Conservation (phyloP, 2,329 filamentous ascomycete genomes). For the Botrytis sinoallii region DNA sequence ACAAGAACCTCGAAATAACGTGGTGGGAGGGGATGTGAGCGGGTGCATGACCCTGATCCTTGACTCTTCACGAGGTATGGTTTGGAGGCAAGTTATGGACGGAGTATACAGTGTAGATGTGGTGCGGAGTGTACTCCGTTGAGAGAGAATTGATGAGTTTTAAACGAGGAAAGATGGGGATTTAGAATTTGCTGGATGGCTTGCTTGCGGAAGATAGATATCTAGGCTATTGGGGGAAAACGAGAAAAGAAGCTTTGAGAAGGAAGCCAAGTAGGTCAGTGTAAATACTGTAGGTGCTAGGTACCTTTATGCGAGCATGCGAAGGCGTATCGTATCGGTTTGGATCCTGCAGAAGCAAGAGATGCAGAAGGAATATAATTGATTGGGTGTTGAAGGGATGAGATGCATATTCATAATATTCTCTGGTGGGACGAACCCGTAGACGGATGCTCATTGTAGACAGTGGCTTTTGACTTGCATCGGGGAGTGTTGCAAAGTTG, state of each 20-base stretch:
- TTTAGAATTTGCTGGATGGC: neutral
- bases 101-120: neutral
- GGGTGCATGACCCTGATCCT: constrained; percentile 18
- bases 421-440: neutral
- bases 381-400: neutral
- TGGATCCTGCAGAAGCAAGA: constrained; percentile 6
- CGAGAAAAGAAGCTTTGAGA: neutral
- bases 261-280: neutral
- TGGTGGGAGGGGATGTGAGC: constrained; percentile 10
- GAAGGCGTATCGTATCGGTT: neutral
- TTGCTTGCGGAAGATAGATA: neutral
- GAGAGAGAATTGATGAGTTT: neutral
- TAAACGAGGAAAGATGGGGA: neutral
- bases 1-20: constrained; percentile 17
- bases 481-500: neutral
- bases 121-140: neutral
- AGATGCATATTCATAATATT: neutral
- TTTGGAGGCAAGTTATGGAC: neutral
- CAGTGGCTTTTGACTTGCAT: neutral
- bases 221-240: neutral
- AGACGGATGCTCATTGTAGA: neutral
- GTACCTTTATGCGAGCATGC: neutral
- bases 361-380: neutral
- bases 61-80: neutral
- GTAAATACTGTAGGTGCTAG: neutral